phyloP scores from a whole-genome alignment of 805 yeast genomes.

The Jamesozyma spencerorum region DNA sequence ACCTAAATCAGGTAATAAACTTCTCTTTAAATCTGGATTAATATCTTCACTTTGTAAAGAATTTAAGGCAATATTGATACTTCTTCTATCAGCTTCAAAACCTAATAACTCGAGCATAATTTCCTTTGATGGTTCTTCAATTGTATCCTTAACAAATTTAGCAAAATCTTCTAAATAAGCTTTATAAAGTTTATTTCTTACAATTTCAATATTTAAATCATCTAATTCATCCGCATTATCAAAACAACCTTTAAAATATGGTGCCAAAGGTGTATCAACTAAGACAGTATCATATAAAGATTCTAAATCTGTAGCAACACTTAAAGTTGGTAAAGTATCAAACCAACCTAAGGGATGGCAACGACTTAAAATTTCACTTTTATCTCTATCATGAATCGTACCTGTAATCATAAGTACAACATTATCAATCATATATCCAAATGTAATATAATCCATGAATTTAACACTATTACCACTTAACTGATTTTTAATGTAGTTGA shows the following conservation, averaged over 20 bases:
- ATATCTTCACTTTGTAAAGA: slow-evolving; percentile 45
- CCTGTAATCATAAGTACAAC: slow-evolving; percentile 95
- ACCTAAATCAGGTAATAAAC: slow-evolving; percentile 77
- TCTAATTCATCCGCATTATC: slow-evolving; percentile 81
- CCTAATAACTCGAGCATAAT: slow-evolving; percentile 68
- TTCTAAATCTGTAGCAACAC: slow-evolving; percentile 91
- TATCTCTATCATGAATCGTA: slow-evolving; percentile 89
- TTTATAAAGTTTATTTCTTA: slow-evolving; percentile 83
- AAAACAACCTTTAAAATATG: slow-evolving; percentile 85
- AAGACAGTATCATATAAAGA: slow-evolving; percentile 86
- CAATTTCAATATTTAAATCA: slow-evolving; percentile 90
- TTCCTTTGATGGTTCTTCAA: slow-evolving; percentile 70
- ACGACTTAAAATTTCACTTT: slow-evolving; percentile 74
- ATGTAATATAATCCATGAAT: slow-evolving; percentile 86
- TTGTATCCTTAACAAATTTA: slow-evolving; percentile 48
- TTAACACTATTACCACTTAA: slow-evolving; percentile 70
- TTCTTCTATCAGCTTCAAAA: slow-evolving; percentile 93
- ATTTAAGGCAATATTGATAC: slow-evolving; percentile 84
- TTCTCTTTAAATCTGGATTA: slow-evolving; percentile 59
- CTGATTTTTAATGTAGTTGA: slow-evolving; percentile 75
- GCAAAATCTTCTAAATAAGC: slow-evolving; percentile 87
- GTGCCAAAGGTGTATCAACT: slow-evolving; percentile 95
- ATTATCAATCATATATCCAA: slow-evolving; percentile 97
- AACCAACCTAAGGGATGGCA: slow-evolving; percentile 98
- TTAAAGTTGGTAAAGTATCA: slow-evolving; percentile 89